Base-by-base conservation (phyloP, 257 asterid genomes). In the Solanum megistacrolobum region DNA sequence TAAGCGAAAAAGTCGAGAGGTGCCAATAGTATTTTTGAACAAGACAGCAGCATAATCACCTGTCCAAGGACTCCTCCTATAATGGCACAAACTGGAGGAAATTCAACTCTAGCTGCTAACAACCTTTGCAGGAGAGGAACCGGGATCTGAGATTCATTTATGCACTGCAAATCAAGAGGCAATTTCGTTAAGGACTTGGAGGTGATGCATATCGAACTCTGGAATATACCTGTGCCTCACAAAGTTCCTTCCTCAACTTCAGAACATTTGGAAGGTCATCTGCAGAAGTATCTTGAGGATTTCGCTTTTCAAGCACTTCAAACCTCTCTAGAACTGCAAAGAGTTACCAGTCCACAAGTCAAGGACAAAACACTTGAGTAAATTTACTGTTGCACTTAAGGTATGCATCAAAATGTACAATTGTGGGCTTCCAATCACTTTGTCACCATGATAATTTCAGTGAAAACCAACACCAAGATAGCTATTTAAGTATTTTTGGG, bases 41-140 rank as follows among this genome's bases (percentile, higher is more conserved):
- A 71, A 71, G 88, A 29, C 62, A 66, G 88, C 83, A 86, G 27
- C 25, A 7, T 78, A 41, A 84, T 91, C 60, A 97, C 99, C 98
- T 97, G 99, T 38, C 99, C 99, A 31, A 96, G 98, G 86, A 97
- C 92, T 88, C 99, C 99, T 25, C 99, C 99, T 18, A 96, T 69
- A 68, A 97, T 88, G 72, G 99, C 98, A 91, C 98, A 95, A 52
- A 96, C 99, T 5, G 99, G 99, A 65, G 99, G 99, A 86, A 96
- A 96, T 89, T 97, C 99, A 75, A 68, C 88, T 89, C 90, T 87
- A 55, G 98, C 94, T 75, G 92, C 93, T 86, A 95, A 88, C 92
- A 97, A 88, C 88, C 99, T 94, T 92, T 90, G 92, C 10, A 96
- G 92, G 55, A 97, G 96, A 86, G 93, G 85, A 91, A 96, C 98